Base-by-base conservation (phyloP, 257 asterid species). In the Rhazya stricta region DNA sequence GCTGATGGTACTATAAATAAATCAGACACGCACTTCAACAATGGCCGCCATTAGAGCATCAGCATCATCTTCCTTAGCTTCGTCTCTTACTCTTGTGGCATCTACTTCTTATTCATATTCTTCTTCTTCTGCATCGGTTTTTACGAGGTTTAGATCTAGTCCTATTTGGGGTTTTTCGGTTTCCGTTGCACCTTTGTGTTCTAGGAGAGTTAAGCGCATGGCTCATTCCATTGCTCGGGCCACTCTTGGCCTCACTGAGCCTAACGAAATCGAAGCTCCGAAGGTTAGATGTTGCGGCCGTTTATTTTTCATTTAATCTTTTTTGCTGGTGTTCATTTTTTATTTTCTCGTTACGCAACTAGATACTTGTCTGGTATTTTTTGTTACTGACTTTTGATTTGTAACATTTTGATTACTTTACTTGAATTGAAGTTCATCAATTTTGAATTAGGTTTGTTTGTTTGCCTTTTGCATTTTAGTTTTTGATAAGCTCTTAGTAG, bases 161-260 rank as follows among this genome's bases (percentile, higher is more conserved):
- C 77, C 85, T 30, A 32, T 57, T 63, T 79, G 75, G 78, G 69
- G 48, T 36, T 67, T 86, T 50, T 81, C 86, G 0, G 15, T 79
- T 43, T 62, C 86, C 6, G 74, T 81, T 39, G 16, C 74, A 27
- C 86, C 89, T 21, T 37, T 80, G 74, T 61, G 74, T 53, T 81
- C 75, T 42, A 58, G 83, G 43, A 84, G 83, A 79, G 56, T 77
- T 18, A 85, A 76, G 16, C 76, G 87, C 6, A 86, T 83, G 88
- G 86, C 86, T 72, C 84, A 85, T 51, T 75, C 85, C 63, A 56
- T 81, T 51, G 83, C 90, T 48, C 45, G 73, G 68, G 88, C 84
- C 78, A 86, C 88, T 63, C 89, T 86, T 74, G 90, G 90, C 83
- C 88, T 86, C 41, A 86, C 90, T 70, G 78, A 73, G 11, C 63